Evolutionary conservation across 2,329 filamentous ascomycete species (phyloP).

Genomic region (Aureobasidium lini): DNA sequence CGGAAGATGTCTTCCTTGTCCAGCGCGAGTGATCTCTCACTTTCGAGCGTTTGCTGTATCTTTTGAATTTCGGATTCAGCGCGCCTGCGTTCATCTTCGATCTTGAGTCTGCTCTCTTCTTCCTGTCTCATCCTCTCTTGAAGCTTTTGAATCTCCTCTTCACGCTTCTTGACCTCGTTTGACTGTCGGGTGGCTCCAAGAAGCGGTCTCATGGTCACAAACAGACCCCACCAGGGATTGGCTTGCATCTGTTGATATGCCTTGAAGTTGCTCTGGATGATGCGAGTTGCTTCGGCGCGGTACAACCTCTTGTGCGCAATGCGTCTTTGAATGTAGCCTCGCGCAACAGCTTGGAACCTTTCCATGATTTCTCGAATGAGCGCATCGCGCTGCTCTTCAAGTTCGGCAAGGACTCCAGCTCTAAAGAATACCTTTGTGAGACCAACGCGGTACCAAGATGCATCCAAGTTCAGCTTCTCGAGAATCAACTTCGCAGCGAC

Average conservation of each 20-base stretch:
- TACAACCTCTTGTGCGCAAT: slow-evolving; percentile 91
- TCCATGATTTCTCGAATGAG: slow-evolving; percentile 92
- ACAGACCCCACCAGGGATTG: slow-evolving; percentile 96
- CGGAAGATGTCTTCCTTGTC: slow-evolving; percentile 99
- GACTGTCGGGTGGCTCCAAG: slow-evolving; percentile 87
- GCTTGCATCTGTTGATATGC: slow-evolving; percentile 83
- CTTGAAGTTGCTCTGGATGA: slow-evolving; percentile 91
- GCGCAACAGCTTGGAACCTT: slow-evolving; percentile 82
- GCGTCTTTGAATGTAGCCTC: slow-evolving; percentile 81
- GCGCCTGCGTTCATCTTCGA: slow-evolving; percentile 87
- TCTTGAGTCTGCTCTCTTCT: slow-evolving; percentile 61
- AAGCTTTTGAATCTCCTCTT: slow-evolving; percentile 84
- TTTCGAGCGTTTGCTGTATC: slow-evolving; percentile 90
- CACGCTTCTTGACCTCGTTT: slow-evolving; percentile 87
- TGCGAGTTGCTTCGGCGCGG: slow-evolving; percentile 84
- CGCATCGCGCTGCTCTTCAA: slow-evolving; percentile 90
- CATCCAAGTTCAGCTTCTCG: slow-evolving; percentile 79
- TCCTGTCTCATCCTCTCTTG: slow-evolving; percentile 78
- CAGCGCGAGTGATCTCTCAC: slow-evolving; percentile 85
- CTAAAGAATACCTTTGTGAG: slow-evolving; percentile 98
- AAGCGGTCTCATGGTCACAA: slow-evolving; percentile 90
- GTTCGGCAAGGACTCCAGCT: slow-evolving; percentile 86
- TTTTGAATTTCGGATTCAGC: slow-evolving; percentile 80
- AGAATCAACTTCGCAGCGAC: slow-evolving; percentile 78
- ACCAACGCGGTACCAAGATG: slow-evolving; percentile 81